Conservation (phyloP, 768 basidiomycete genomes). For the Infundibulicybe gibba region DNA sequence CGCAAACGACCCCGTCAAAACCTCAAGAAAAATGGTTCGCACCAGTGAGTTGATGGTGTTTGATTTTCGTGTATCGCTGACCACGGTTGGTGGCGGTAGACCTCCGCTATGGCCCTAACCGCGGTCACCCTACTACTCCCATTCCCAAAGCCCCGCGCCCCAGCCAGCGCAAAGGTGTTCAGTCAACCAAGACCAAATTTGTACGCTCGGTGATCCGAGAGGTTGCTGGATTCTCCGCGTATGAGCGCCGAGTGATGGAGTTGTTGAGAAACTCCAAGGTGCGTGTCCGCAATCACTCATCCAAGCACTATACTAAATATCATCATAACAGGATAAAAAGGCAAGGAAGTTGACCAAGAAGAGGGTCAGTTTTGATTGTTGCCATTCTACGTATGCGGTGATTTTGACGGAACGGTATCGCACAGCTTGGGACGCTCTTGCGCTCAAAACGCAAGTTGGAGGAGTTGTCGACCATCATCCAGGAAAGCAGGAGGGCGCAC, state of each 20-base stretch:
- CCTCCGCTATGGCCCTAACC: conserved; percentile 80
- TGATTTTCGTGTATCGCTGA: conserved; percentile 5
- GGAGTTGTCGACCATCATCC: conserved; percentile 88
- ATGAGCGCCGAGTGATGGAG: conserved; percentile 98
- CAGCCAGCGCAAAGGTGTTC: conserved; percentile 89
- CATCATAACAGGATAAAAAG: conserved; percentile 82
- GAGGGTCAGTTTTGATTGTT: conserved; percentile 60
- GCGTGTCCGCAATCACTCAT: conserved; percentile 19
- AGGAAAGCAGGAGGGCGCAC: conserved; percentile 81
- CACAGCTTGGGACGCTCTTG: conserved; percentile 91
- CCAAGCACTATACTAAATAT: background rate
- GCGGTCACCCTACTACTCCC: conserved; percentile 85
- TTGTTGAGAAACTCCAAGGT: conserved; percentile 97
- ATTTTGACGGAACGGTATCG: conserved; percentile 3
- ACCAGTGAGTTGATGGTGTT: conserved; percentile 52
- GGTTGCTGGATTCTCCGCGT: conserved; percentile 96
- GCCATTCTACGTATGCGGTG: background rate
- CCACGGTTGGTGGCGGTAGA: conserved; percentile 41
- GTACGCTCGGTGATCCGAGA: conserved; percentile 93
- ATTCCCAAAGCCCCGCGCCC: conserved; percentile 75
- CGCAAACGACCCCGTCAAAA: conserved; percentile 46
- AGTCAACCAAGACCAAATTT: conserved; percentile 88
- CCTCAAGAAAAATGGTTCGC: conserved; percentile 68
- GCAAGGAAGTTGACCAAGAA: conserved; percentile 99
- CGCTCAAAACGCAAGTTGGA: conserved; percentile 99